phyloP scores from a whole-genome alignment of 1,284 basidiomycete genomes.

The Melampsora americana region DNA sequence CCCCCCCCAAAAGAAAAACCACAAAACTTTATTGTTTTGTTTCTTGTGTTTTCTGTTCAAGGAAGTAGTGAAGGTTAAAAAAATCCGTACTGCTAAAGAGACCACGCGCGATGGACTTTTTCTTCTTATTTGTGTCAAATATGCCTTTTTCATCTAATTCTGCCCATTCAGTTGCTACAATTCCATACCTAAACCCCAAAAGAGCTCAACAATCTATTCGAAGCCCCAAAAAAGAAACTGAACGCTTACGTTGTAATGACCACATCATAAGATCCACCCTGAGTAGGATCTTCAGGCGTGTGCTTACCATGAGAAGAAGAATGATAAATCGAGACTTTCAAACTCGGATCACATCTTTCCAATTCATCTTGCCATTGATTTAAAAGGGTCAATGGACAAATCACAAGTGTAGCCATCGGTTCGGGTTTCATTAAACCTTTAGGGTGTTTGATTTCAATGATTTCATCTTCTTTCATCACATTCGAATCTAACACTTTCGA shows the following conservation, averaged over 20 bases:
- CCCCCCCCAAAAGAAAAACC: too few species aligned
- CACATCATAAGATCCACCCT: constrained; percentile 53
- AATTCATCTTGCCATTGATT: constrained; percentile 89
- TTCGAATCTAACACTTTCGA: neutral
- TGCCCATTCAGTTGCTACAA: constrained; percentile 30
- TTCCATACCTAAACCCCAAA: constrained; percentile 34
- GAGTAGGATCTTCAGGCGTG: constrained; percentile 62
- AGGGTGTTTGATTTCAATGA: neutral
- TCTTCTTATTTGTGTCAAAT: neutral
- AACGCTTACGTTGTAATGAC: constrained; percentile 42
- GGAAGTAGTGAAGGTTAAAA: too few species aligned
- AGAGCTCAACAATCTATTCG: too few species aligned
- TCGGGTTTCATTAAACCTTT: neutral
- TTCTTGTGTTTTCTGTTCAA: too few species aligned
- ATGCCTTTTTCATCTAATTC: constrained; percentile 10
- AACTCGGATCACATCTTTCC: constrained; percentile 59
- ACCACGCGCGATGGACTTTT: neutral
- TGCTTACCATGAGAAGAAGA: constrained; percentile 71
- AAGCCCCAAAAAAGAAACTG: too few species aligned
- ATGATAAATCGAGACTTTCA: constrained; percentile 76
- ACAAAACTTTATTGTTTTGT: too few species aligned
- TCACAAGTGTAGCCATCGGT: constrained; percentile 68
- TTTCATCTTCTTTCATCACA: neutral
- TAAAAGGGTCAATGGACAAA: constrained; percentile 86
- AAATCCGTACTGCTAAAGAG: neutral